A percentile compares a stretch with the other conserved stretches of the same genome.
These are phyloP conservation scores for Pichia sp. DNA, from an alignment of 1,139 yeast species.

Conservation along the genomic window DNA sequence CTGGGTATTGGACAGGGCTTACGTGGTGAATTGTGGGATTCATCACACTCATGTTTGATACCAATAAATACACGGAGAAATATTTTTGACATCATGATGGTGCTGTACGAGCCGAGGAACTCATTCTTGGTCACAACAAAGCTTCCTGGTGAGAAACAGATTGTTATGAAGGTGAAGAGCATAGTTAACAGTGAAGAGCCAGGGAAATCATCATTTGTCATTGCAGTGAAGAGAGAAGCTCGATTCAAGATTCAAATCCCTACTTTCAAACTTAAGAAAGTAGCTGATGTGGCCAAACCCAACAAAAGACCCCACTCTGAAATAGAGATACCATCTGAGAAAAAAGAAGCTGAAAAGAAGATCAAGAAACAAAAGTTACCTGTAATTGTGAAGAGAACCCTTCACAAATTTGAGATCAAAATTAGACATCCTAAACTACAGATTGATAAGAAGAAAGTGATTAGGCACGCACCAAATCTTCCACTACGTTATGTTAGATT, in stretches of 20 bases:
- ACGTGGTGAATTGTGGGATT: constrained; percentile 56
- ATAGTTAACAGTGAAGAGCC: constrained; percentile 28
- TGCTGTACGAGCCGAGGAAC: constrained; percentile 60
- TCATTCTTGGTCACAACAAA: constrained; percentile 54
- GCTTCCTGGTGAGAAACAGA: constrained; percentile 60
- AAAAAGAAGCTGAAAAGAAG: no score
- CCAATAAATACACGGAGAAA: constrained; percentile 55
- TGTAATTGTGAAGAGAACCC: constrained; percentile 7
- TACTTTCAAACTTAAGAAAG: constrained; percentile 20
- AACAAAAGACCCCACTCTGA: no score
- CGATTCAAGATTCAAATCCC: constrained; percentile 28
- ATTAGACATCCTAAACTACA: constrained; percentile 10
- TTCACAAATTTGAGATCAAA: constrained; percentile 6
- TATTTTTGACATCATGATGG: constrained; percentile 57
- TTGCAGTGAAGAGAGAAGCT: constrained; percentile 25
- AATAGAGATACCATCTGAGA: no score
- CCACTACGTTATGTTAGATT: constrained; percentile 27
- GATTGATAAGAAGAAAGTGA: constrained; percentile 12
- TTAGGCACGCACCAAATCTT: constrained; percentile 13
- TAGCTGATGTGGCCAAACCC: no score
- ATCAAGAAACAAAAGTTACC: constrained; percentile 6
- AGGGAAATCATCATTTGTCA: constrained; percentile 8
- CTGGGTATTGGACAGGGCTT: constrained; percentile 61
- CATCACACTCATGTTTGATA: constrained; percentile 54
- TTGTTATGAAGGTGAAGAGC: constrained; percentile 50